phyloP scores from a whole-genome alignment of 805 yeast species.

The Saccharomycodes ludwigii region DNA sequence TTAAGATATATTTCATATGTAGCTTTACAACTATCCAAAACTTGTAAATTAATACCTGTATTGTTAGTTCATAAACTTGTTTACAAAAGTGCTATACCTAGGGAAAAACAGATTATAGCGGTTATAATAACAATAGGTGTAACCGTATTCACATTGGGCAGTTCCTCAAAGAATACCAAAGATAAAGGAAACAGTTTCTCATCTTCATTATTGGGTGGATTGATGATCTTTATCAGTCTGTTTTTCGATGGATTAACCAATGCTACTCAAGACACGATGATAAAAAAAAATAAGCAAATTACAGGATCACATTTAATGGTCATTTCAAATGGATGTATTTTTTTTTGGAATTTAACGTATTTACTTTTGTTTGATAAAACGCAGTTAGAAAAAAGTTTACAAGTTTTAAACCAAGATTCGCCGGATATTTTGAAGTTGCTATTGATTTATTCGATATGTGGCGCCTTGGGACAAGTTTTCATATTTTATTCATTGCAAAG shows the following conservation, averaged over 20 bases:
- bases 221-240: conserved; percentile 46
- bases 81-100: conserved; percentile 61
- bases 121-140: conserved; percentile 74
- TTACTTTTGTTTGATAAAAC: conserved; percentile 19
- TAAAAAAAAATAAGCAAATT: conserved; percentile 36
- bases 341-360: conserved; percentile 38
- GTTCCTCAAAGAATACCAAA: conserved; percentile 15
- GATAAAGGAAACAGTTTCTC: conserved; percentile 20
- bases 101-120: conserved; percentile 70
- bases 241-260: conserved; percentile 86
- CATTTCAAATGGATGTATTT: conserved; percentile 37
- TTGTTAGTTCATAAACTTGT: conserved; percentile 66
- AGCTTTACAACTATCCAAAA: conserved; percentile 75
- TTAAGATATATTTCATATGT: conserved; percentile 76
- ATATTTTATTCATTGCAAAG: conserved; percentile 73
- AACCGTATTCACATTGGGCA: conserved; percentile 54
- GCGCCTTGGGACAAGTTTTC: conserved; percentile 90
- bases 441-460: conserved; percentile 57
- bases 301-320: conserved; percentile 88
- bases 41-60: conserved; percentile 92
- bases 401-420: conserved; percentile 19
- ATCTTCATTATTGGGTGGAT: conserved; percentile 39
- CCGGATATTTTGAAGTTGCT: conserved; percentile 51
- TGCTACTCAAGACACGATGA: conserved; percentile 82
- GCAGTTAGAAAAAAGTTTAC: conserved; percentile 24